Base-by-base conservation (phyloP, 2,329 filamentous ascomycete genomes). In the Fusarium foetens region DNA sequence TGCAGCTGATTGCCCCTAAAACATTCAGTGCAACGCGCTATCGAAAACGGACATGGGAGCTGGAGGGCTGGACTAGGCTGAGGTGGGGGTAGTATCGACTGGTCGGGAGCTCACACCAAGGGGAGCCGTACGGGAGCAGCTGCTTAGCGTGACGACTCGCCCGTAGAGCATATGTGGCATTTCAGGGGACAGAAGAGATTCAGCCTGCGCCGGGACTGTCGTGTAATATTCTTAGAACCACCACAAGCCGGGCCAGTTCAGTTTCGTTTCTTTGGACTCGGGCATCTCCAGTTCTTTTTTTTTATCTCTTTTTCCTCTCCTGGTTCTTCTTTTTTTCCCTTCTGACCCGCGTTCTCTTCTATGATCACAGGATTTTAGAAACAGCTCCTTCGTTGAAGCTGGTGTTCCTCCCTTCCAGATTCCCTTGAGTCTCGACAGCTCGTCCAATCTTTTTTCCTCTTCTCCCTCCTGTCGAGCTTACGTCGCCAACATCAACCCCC, bases 381-480 rank as follows among this genome's bases (percentile, higher is more conserved):
- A 74, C 77, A 68, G 58, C 70, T 63, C 52, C 51, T 61, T 64
- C 61, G 71, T 72, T 70, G 55, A 74, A 73, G 71, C 66, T 72
- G 70, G 49, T 71, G 65, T 73, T 76, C 73, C 69, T 67, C 64
- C 68, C 71, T 72, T 75, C 41, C 41, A 27, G 35, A 25, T 53
- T 66, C 70, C 72, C 70, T 78, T 79, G 80, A 81, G 79, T 81
- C 71, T 73, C 48, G 61, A 74, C 72, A 80, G 75, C 80, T 82
- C 80, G 80, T 82, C 80, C 80, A 68, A 72, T 81, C 79, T 72
- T 77, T 73, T 74, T 71, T 60, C 58, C 55, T 52, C 58, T 60
- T 52, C 58, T 62, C 60, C 66, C 52, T 65, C 60, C 63, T 68
- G 66, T 70, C 59, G 48, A 66, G 63, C 61, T 67, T 66, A 58